Evolutionary conservation across 768 basidiomycete genomes (phyloP).

Genomic region (Pleurotus giganteus): DNA sequence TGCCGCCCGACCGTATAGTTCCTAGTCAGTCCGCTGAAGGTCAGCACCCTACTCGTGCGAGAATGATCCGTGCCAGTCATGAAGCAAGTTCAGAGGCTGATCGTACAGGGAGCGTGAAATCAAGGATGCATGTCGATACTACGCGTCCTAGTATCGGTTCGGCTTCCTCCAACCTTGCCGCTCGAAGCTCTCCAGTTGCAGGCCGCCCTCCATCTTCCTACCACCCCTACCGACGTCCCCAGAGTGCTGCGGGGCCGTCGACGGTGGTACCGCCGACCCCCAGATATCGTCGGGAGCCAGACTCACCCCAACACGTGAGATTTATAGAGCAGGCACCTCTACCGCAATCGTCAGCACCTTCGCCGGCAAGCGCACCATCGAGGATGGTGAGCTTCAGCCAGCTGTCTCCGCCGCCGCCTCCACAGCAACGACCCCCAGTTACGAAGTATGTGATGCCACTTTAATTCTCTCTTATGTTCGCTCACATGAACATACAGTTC

Average conservation of each 20-base stretch:
- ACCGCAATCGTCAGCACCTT: conserved; percentile 19
- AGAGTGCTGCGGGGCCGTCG: conserved; percentile 16
- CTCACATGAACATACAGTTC: conserved; percentile 1
- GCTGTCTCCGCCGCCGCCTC: conserved; percentile 15
- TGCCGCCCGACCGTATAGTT: conserved; percentile 22
- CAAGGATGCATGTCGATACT: conserved; percentile 21
- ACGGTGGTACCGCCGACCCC: conserved; percentile 6
- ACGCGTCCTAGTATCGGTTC: conserved; percentile 18
- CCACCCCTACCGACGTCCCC: conserved; percentile 28
- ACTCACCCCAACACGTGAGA: conserved; percentile 20
- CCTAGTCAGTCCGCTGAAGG: conserved; percentile 24
- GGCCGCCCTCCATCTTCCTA: conserved; percentile 19
- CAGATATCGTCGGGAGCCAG: conserved; percentile 10
- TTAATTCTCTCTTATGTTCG: conserved; percentile 1
- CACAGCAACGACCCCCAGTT: too few species aligned
- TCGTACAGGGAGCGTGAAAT: conserved; percentile 21
- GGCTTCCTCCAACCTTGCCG: conserved; percentile 17
- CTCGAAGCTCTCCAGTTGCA: conserved; percentile 16
- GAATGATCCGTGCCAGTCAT: conserved; percentile 22
- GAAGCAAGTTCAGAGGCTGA: conserved; percentile 25
- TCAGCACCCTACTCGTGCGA: conserved; percentile 6
- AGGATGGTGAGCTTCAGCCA: conserved; percentile 20
- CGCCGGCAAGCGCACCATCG: conserved; percentile 24
- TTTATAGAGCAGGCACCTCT: conserved; percentile 24
- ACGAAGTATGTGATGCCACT: too few species aligned